phyloP scores from a whole-genome alignment of 108 stramenopile species.

The Seminavis robusta region DNA sequence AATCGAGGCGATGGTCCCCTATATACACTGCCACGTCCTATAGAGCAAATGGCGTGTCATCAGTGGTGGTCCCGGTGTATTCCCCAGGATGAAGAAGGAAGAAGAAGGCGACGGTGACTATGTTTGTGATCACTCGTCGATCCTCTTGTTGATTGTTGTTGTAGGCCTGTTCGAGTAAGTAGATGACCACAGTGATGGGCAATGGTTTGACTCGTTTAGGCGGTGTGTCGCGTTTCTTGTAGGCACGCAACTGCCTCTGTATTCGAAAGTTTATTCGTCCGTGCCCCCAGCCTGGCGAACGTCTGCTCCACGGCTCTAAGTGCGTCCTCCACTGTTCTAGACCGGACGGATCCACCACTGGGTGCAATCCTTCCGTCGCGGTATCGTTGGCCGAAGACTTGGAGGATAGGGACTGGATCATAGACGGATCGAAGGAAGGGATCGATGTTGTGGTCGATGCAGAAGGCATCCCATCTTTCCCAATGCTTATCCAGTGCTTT shows the following conservation, averaged over 20 bases:
- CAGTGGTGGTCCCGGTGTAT: constrained; percentile 16
- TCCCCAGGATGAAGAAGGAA: constrained; percentile 44
- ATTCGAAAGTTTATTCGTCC: constrained; percentile 20
- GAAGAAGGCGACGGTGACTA: constrained; percentile 51
- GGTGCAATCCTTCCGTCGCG: constrained; percentile 16
- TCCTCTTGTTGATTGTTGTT: background rate
- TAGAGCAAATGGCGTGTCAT: constrained; percentile 16
- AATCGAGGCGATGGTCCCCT: constrained; percentile 6
- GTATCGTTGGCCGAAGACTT: constrained; percentile 32
- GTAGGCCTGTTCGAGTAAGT: background rate
- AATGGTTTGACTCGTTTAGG: constrained; percentile 42
- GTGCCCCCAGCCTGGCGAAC: constrained; percentile 24
- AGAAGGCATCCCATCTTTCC: constrained; percentile 7
- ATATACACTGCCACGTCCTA: constrained; percentile 15
- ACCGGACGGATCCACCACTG: constrained; percentile 13
- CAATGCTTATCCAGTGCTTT: constrained; percentile 1
- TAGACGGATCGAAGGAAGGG: constrained; percentile 19
- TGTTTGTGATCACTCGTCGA: constrained; percentile 23
- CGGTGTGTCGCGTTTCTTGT: constrained; percentile 26
- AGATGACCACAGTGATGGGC: constrained; percentile 1
- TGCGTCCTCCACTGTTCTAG: constrained; percentile 21
- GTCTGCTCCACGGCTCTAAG: constrained; percentile 21
- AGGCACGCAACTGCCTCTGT: constrained; percentile 2
- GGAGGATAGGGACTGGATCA: constrained; percentile 30
- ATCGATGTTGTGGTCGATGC: constrained; percentile 5